These are phyloP conservation scores for Wickerhamiella kazuoi DNA, from an alignment of 805 yeast species.

Conservation along the genomic window DNA sequence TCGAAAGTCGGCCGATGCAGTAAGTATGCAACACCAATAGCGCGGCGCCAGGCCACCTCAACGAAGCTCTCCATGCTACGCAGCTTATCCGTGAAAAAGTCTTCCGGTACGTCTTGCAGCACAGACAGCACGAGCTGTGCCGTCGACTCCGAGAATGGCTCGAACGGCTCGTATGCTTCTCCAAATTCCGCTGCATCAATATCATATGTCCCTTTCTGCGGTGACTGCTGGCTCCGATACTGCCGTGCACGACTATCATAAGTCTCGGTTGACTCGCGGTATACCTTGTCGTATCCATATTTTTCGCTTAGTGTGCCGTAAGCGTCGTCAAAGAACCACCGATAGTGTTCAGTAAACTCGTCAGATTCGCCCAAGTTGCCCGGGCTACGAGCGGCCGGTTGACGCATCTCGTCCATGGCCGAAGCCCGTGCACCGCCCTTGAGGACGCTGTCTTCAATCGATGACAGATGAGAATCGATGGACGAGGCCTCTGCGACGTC, in stretches of 20 bases:
- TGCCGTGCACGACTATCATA: conserved; percentile 7
- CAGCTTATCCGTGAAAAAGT: conserved; percentile 2
- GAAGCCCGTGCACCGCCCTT: no score
- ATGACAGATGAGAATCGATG: background rate
- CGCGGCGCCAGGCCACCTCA: conserved; percentile 14
- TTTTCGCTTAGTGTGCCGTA: conserved; percentile 11
- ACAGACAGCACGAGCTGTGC: conserved; percentile 2
- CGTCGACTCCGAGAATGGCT: background rate
- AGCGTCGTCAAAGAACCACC: conserved; percentile 18
- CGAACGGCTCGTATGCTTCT: no score
- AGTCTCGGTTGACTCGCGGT: conserved; percentile 6
- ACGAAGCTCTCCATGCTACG: conserved; percentile 8
- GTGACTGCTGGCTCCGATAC: background rate
- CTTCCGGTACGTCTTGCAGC: conserved; percentile 5
- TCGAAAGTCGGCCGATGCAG: conserved; percentile 19
- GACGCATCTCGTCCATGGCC: no score
- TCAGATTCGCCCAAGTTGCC: background rate
- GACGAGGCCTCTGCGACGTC: background rate
- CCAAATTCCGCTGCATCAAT: no score
- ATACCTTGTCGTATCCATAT: conserved; percentile 16
- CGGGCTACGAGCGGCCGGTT: no score
- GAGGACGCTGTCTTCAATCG: background rate
- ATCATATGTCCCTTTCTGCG: background rate
- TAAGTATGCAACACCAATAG: conserved; percentile 11
- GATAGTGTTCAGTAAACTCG: conserved; percentile 3